Evolutionary conservation across 2,329 filamentous ascomycete species (phyloP).

Genomic region (Trichoderma simmonsii): DNA sequence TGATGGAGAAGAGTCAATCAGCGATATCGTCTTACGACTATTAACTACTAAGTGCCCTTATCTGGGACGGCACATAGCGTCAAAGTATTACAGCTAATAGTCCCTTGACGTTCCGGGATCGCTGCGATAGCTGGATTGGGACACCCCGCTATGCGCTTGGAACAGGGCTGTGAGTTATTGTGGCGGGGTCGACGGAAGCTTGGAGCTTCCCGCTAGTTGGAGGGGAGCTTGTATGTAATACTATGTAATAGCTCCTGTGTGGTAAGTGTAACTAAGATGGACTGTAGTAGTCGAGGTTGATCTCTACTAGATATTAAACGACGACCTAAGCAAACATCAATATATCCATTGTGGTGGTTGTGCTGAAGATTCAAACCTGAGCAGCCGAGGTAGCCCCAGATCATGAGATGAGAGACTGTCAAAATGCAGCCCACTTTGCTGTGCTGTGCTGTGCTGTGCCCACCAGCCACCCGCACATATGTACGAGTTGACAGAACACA

Average conservation of each 20-base stretch:
- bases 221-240: background rate
- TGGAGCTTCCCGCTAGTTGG: background rate
- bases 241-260: background rate
- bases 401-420: background rate
- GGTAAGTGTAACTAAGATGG: background rate
- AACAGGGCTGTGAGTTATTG: background rate
- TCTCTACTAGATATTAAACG: no score
- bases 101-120: conserved; percentile 2
- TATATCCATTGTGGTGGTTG: background rate
- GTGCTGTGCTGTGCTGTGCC: background rate
- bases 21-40: background rate
- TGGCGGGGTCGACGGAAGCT: conserved; percentile 3
- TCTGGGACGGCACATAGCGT: background rate
- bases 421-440: background rate
- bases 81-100: background rate
- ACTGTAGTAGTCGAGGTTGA: background rate
- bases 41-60: background rate
- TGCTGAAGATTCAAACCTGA: background rate
- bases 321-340: background rate
- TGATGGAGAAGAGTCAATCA: background rate
- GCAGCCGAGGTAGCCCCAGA: background rate
- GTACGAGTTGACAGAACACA: background rate
- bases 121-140: background rate
- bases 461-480: background rate
- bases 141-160: conserved; percentile 5